Conservation (phyloP, 2,329 filamentous ascomycete species). For the Calonectria hongkongensis region DNA sequence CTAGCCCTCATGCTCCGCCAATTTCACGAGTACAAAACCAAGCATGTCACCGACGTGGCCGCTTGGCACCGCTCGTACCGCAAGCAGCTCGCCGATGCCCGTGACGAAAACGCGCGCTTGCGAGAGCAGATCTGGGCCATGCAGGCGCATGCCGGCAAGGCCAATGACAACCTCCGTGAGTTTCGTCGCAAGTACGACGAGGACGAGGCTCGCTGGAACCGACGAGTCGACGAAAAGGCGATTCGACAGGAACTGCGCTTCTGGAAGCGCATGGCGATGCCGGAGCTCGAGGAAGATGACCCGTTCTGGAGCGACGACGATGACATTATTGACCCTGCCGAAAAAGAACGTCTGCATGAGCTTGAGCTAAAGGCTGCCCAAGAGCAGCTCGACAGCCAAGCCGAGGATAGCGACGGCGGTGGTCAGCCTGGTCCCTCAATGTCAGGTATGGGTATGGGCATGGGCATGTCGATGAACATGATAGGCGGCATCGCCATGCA, state of each 20-base stretch:
- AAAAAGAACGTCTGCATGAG: slow-evolving; percentile 74
- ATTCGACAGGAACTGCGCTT: slow-evolving; percentile 76
- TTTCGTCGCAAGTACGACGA: slow-evolving; percentile 76
- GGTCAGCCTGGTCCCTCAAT: slow-evolving; percentile 49
- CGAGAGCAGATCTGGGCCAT: slow-evolving; percentile 81
- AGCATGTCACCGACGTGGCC: slow-evolving; percentile 76
- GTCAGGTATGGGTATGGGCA: slow-evolving; percentile 50
- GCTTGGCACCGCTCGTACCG: slow-evolving; percentile 81
- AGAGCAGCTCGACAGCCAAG: slow-evolving; percentile 60
- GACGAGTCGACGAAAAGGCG: slow-evolving; percentile 71
- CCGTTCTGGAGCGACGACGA: slow-evolving; percentile 79
- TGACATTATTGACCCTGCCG: slow-evolving; percentile 76
- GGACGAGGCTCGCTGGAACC: slow-evolving; percentile 72
- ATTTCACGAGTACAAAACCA: slow-evolving; percentile 79
- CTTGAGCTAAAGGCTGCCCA: slow-evolving; percentile 68
- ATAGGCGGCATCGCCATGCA: slow-evolving; percentile 64
- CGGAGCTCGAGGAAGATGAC: slow-evolving; percentile 75
- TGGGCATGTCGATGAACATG: slow-evolving; percentile 53
- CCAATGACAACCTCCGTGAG: slow-evolving; percentile 74
- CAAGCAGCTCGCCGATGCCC: slow-evolving; percentile 78
- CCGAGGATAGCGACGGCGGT: slow-evolving; percentile 59
- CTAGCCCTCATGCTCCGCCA: slow-evolving; percentile 76
- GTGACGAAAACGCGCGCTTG: slow-evolving; percentile 77
- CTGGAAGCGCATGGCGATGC: slow-evolving; percentile 81
- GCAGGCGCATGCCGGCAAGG: slow-evolving; percentile 75